These are phyloP conservation scores for Apiospora aurea DNA, from an alignment of 2,329 filamentous ascomycete genomes.

Conservation along the genomic window DNA sequence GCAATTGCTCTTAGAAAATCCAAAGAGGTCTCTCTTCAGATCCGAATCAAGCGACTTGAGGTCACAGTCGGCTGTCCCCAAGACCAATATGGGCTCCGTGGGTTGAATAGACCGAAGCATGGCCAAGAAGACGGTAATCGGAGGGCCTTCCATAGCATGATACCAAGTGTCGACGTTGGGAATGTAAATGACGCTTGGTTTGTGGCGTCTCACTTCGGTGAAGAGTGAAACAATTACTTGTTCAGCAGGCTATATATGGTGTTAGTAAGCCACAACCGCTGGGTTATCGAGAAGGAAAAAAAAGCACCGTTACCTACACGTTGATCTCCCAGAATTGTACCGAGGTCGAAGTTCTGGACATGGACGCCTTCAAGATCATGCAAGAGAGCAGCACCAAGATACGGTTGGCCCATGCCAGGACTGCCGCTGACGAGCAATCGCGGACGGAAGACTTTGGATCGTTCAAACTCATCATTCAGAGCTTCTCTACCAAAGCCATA, in stretches of 20 bases:
- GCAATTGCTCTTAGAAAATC: constrained; percentile 81
- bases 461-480: constrained; percentile 79
- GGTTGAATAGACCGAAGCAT: constrained; percentile 85
- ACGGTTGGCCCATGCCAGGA: constrained; percentile 91
- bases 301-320: constrained; percentile 58
- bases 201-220: constrained; percentile 90
- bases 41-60: constrained; percentile 65
- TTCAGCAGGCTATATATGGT: constrained; percentile 67
- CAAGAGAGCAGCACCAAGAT: constrained; percentile 83
- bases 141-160: constrained; percentile 63
- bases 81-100: constrained; percentile 85
- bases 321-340: constrained; percentile 84
- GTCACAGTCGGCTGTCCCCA: constrained; percentile 82
- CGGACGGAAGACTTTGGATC: constrained; percentile 85
- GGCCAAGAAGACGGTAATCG: constrained; percentile 82
- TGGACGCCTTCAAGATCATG: constrained; percentile 94
- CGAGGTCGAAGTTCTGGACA: constrained; percentile 92
- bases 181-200: constrained; percentile 94
- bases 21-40: constrained; percentile 81
- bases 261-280: constrained; percentile 34
- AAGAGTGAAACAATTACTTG: constrained; percentile 91
- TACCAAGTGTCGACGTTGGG: constrained; percentile 92
- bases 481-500: constrained; percentile 86
- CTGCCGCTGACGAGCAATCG: constrained; percentile 83
- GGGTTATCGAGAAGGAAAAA: background rate